Base-by-base conservation (phyloP, 306 rosid species). In the Rosa rugosa region DNA sequence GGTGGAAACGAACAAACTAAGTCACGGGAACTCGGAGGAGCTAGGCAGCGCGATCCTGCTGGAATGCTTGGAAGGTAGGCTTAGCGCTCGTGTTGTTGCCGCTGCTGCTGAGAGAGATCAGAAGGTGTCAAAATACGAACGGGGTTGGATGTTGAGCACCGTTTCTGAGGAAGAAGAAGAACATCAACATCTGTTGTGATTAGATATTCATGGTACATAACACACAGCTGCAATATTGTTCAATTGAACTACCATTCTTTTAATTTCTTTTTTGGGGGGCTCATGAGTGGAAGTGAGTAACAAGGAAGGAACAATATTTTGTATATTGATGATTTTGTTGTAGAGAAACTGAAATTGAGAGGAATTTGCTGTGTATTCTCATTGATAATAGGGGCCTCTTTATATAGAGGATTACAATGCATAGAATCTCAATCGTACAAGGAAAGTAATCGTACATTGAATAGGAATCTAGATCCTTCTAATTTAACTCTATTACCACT, bases 51-150 rank as follows among this genome's bases (percentile, higher is more conserved):
- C 76, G 76, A 84, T 88, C 73, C 36, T 86, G 49, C 49, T 65
- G 34, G 85, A 86, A 53, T 88, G 92, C 71, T 50, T 77, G 42
- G 54, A 75, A 20, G 90, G 88, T 14, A 82, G 73, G 81, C 56
- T 86, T 44, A 63, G 4, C 44, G 83, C 90, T 82, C 77, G 75
- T 68, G 53, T 77, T 67, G 62, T 69, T 31, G 69, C 4, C 57
- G 62, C 65, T 38, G 53, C 20, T 17, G 34, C 20, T 53, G 77
- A 40, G 77, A 73, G 13, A 22, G 20, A 27, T 36, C 14, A 23
- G 11, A 34, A 31, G 50, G 31, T 17, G 2, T 13, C 22, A 31
- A 78, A 38, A 47, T 60, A 78, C 76, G 77, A 69, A 51, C 40
- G 45, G 13, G 79, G 62, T 3, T 54, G 50, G 41, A 40, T 34